These are phyloP conservation scores for Helicostylum pulchrum DNA, from an alignment of 192 early-diverging fungal genomes.

Conservation along the genomic window DNA sequence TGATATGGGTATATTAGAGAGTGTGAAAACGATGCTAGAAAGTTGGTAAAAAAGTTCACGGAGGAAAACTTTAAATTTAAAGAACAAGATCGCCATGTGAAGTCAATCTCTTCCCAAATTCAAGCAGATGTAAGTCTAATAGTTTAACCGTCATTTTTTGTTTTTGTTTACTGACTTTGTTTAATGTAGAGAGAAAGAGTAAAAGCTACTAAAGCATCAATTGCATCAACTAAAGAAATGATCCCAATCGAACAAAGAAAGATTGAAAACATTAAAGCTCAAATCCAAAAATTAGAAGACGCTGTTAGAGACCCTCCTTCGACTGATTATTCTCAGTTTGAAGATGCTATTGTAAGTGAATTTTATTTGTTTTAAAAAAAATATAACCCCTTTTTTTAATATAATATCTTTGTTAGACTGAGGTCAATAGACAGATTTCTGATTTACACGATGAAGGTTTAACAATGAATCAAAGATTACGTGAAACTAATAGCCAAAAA, in stretches of 20 bases:
- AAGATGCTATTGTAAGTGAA: slow-evolving; percentile 35
- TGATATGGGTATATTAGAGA: neutral
- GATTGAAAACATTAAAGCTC: slow-evolving; percentile 30
- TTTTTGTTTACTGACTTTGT: no score
- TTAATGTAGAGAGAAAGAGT: neutral
- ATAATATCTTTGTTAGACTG: neutral
- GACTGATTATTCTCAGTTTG: slow-evolving; percentile 24
- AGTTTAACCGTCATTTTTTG: no score
- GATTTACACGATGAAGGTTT: neutral
- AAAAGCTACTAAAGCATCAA: neutral
- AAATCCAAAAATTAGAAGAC: slow-evolving; percentile 33
- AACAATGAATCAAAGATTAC: neutral
- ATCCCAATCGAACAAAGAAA: slow-evolving; percentile 6
- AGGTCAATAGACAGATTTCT: neutral
- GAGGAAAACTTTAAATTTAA: no score
- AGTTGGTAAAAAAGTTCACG: neutral
- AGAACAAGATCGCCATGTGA: no score
- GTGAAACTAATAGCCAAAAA: slow-evolving; percentile 22
- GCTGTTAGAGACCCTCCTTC: slow-evolving; percentile 23
- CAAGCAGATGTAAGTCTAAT: no score
- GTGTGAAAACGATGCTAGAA: neutral
- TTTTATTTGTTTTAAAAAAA: neutral
- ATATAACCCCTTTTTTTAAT: neutral
- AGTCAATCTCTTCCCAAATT: no score
- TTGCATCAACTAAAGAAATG: neutral